These are phyloP conservation scores for Talaromyces stipitatus DNA, from an alignment of 495 filamentous ascomycete genomes.

Conservation along the genomic window DNA sequence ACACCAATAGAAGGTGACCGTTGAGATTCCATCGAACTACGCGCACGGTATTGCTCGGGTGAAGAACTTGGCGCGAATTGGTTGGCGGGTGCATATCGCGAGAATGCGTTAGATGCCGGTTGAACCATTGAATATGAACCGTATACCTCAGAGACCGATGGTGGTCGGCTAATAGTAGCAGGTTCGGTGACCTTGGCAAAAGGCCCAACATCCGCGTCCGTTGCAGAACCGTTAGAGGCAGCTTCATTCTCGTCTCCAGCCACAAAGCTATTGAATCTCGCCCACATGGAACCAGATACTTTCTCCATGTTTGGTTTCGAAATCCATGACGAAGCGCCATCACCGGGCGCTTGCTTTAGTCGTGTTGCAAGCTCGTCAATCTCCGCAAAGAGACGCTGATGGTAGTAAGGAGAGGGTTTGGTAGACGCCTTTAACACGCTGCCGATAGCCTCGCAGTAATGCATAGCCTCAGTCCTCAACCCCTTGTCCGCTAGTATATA, in stretches of 20 bases:
- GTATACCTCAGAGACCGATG: conserved; percentile 72
- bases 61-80: conserved; percentile 42
- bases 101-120: conserved; percentile 33
- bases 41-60: conserved; percentile 37
- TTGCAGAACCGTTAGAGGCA: conserved; percentile 49
- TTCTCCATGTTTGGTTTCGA: conserved; percentile 92
- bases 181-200: conserved; percentile 77
- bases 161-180: conserved; percentile 73
- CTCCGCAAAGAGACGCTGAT: conserved; percentile 59
- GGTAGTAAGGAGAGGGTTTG: conserved; percentile 74
- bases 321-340: conserved; percentile 67
- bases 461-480: conserved; percentile 70
- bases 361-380: conserved; percentile 80
- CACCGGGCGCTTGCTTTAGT: conserved; percentile 74
- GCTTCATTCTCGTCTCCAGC: conserved; percentile 76
- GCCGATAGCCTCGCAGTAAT: conserved; percentile 83
- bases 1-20: conserved; percentile 27
- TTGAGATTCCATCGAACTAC: conserved; percentile 42
- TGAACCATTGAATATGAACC: conserved; percentile 42
- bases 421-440: conserved; percentile 75
- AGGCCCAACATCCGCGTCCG: conserved; percentile 57
- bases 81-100: conserved; percentile 56
- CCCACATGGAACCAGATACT: conserved; percentile 80
- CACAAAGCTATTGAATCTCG: conserved; percentile 89
- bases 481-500: conserved; percentile 77